These are phyloP conservation scores for Tulasnella sp. DNA, from an alignment of 768 basidiomycete species.

Conservation along the genomic window DNA sequence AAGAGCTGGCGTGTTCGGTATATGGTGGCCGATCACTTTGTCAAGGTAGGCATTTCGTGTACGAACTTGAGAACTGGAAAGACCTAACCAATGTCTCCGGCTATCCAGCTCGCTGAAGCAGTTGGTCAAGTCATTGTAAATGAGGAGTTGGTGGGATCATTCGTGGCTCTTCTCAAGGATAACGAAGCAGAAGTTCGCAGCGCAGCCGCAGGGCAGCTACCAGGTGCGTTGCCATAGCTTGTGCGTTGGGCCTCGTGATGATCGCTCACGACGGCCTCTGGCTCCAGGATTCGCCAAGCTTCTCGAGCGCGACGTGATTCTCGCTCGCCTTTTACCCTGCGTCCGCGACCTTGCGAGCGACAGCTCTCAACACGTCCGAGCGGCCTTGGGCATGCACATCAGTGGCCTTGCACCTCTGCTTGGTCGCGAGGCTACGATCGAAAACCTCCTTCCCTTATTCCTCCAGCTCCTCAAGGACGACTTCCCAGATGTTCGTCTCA, in stretches of 20 bases:
- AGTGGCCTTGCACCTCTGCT: conserved; percentile 92
- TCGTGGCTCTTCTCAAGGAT: conserved; percentile 90
- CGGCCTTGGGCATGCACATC: conserved; percentile 92
- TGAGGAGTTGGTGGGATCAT: conserved; percentile 90
- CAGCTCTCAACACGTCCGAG: conserved; percentile 92
- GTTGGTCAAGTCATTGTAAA: conserved; percentile 86
- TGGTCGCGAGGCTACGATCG: conserved; percentile 88
- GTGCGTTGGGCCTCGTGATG: not conserved
- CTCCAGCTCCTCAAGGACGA: conserved; percentile 96
- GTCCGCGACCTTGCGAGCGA: conserved; percentile 93
- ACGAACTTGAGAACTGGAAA: no score
- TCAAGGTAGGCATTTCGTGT: conserved; percentile 58
- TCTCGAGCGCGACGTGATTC: conserved; percentile 88
- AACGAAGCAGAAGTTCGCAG: conserved; percentile 98
- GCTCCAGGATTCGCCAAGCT: conserved; percentile 84
- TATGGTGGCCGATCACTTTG: conserved; percentile 97
- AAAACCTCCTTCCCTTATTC: conserved; percentile 95
- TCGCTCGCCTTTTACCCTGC: conserved; percentile 88
- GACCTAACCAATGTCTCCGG: not conserved
- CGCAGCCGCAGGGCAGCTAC: conserved; percentile 92
- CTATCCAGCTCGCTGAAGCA: conserved; percentile 73
- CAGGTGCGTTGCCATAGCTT: conserved; percentile 53
- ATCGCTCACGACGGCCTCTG: conserved; percentile 6
- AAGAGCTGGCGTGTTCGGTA: conserved; percentile 99
- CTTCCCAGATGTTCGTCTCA: conserved; percentile 94